Evolutionary conservation across 768 basidiomycete genomes (phyloP), one percentile per base, ranked within the genome.

Genomic region (Suillus plorans): DNA sequence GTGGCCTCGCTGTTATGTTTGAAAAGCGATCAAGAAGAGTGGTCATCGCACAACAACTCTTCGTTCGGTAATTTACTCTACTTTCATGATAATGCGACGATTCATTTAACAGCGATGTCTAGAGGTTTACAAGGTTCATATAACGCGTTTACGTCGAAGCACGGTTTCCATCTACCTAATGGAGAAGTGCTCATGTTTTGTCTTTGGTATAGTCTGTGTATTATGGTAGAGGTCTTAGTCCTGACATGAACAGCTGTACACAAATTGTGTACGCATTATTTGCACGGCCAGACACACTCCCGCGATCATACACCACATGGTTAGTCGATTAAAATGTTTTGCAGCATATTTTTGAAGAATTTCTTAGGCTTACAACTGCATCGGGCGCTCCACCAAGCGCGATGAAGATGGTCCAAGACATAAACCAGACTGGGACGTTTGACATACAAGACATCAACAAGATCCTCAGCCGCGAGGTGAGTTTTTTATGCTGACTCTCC

Each of bases 71-170:
- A 65, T 31, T 62, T 28, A n/a, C 22, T 28, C 45, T 60, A 7
- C 45, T 6, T 20, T 37, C 4, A n/a, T 20, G 36, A 39, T 37
- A 6, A 14, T 28, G 31, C 37, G 18, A 44, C 34, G 58, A 14
- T 42, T 39, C 13, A 22, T 39, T 52, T 28, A 22, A 36, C 22
- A 39, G 14, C 16, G 13, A 25, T 62, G 37, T 59, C 31, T 62
- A 94, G 95, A 56, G 95, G 96, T 3, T 80, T 98, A 8, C 96
- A 98, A 75, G 95, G 94, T 2, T 87, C 89, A 1, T 97, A 92
- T 74, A 97, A 96, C 71, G 84, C 86, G 9, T 89, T 88, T 69
- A 87, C 93, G 1, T 82, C 82, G 2, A 85, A 84, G 68, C 85
- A 84, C 37, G 86, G 87, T 37, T 81, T 95, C 52, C 79, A 78